These are phyloP conservation scores for Boletellus emodensis DNA, from an alignment of 768 basidiomycete genomes.

Conservation along the genomic window DNA sequence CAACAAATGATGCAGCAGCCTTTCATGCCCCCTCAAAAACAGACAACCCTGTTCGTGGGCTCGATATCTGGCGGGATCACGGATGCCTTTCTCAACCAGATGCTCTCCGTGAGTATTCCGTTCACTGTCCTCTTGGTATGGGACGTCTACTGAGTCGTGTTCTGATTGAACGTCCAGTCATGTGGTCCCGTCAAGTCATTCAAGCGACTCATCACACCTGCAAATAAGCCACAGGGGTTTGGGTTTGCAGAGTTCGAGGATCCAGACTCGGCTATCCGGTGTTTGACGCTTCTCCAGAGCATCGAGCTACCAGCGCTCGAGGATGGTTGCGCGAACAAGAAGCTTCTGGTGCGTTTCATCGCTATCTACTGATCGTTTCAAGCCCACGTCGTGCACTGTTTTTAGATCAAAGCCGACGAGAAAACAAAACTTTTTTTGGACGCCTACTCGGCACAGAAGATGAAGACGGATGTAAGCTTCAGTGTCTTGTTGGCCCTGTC, in stretches of 20 bases:
- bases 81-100: conserved; percentile 72
- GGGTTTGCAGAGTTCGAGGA: conserved; percentile 97
- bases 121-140: neutral
- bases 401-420: conserved; percentile 91
- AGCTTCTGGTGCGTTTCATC: conserved; percentile 58
- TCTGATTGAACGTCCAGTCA: conserved; percentile 47
- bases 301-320: conserved; percentile 60
- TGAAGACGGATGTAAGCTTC: conserved; percentile 71
- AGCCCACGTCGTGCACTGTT: conserved; percentile 37
- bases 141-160: neutral
- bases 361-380: conserved; percentile 15
- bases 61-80: conserved; percentile 93
- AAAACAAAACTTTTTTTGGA: conserved; percentile 88
- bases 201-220: conserved; percentile 88
- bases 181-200: conserved; percentile 88
- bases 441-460: conserved; percentile 74
- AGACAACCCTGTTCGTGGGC: conserved; percentile 83
- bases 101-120: conserved; percentile 64
- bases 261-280: conserved; percentile 84
- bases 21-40: conserved; percentile 68
- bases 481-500: neutral
- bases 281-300: conserved; percentile 59
- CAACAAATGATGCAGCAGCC: conserved; percentile 56
- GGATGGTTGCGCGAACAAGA: conserved; percentile 58
- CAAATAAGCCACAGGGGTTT: conserved; percentile 93